phyloP scores from a whole-genome alignment of 257 asterid species.

The Solanum pennellii region DNA sequence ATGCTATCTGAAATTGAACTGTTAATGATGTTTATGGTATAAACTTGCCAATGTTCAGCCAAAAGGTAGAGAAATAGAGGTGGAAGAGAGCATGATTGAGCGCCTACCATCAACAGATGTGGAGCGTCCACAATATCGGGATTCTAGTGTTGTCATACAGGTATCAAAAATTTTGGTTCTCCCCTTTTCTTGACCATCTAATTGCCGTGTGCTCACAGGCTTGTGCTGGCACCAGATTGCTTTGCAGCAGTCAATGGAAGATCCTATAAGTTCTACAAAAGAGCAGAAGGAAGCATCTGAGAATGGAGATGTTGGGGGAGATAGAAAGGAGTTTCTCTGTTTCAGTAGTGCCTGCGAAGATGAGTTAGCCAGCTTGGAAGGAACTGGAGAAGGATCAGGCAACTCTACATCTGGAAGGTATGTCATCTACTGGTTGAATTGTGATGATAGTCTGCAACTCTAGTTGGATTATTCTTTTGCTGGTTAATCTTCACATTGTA shows the following conservation, averaged over 20 bases:
- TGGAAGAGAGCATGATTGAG: slow-evolving; percentile 14
- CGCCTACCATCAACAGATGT: slow-evolving; percentile 18
- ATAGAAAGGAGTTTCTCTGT: slow-evolving; percentile 10
- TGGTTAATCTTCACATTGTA: not conserved
- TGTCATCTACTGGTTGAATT: not conserved
- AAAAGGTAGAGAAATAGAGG: slow-evolving; percentile 21
- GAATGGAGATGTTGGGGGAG: slow-evolving; percentile 8
- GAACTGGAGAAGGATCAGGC: slow-evolving; percentile 8
- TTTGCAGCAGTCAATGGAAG: slow-evolving; percentile 24
- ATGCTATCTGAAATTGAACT: not conserved
- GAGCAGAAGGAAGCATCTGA: slow-evolving; percentile 6
- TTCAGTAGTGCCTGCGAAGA: slow-evolving; percentile 21
- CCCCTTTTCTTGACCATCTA: not conserved
- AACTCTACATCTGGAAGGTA: slow-evolving; percentile 25
- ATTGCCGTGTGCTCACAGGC: slow-evolving; percentile 2
- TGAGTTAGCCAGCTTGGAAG: slow-evolving; percentile 12
- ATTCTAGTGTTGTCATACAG: slow-evolving; percentile 23
- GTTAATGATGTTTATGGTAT: not conserved
- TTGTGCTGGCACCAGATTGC: slow-evolving; percentile 13
- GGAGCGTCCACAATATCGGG: slow-evolving; percentile 13
- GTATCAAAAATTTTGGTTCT: not conserved
- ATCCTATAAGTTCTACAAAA: slow-evolving; percentile 7
- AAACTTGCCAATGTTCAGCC: slow-evolving; percentile 9
- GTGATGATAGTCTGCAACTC: not conserved
- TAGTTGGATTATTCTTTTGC: not conserved